Evolutionary conservation across 129 eudicot species (phyloP), one percentile per base, ranked within the genome.

Genomic region (Escallonia herrerae): DNA sequence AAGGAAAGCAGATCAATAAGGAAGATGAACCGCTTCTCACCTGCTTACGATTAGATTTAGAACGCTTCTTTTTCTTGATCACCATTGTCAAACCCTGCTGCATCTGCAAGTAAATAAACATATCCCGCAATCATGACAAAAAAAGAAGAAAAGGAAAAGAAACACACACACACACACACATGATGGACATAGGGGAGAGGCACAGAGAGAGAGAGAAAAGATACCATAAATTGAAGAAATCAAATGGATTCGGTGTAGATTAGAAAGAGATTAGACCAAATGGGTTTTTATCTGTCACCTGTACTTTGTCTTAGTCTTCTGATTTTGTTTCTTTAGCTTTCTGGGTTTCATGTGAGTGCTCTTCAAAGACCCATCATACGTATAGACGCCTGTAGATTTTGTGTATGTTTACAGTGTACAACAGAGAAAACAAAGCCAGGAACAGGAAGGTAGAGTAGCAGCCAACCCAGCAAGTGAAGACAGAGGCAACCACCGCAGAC

Each of bases 31-130:
- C 8, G 7, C 1, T 8, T 43, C 73, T 72, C 47, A 83, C 89
- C 77, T 79, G 65, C 73, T 79, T 83, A 52, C 60, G 67, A 57
- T 83, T 83, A 13, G 88, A 79, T 76, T 82, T 82, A 40, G 72
- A 46, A 51, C 70, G 65, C 13, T 79, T 79, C 67, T 66, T 69
- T 57, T 69, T 76, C 58, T 64, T 73, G 67, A 62, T 65, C 40
- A 60, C 82, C 61, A 66, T 40, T 74, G 68, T 4, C 51, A 66
- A 11, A 66, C 69, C 65, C 37, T 72, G 71, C 80, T 79, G 70
- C 84, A 79, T 76, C 84, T 76, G 74, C 47, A 43, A 58, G 46
- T 45, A 40, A 45, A 65, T 15, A 55, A 56, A 40, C 7, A 58
- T 43, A 39, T 15, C 9, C 47, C 64, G 38, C 14, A 64, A 54